A percentile compares a stretch with the other conserved stretches of the same genome.
phyloP scores from a whole-genome alignment of 306 rosid genomes.

The Nissolia schottii region DNA sequence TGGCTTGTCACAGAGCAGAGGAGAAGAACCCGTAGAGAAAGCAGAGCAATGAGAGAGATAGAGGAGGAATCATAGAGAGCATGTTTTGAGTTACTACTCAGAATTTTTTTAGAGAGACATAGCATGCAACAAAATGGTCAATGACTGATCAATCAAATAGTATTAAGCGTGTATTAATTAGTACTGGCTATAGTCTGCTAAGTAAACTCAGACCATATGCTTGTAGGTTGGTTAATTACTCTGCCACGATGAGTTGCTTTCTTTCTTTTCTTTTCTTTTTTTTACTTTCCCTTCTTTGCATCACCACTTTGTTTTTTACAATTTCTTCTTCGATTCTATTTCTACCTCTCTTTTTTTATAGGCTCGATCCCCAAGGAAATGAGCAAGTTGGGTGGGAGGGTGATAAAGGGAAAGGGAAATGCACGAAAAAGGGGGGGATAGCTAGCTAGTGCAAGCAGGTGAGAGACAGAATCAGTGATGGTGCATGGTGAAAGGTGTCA shows the following conservation, averaged over 20 bases:
- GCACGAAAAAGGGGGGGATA: background rate
- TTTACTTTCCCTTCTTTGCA: background rate
- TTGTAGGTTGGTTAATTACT: background rate
- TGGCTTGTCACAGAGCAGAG: slow-evolving; percentile 16
- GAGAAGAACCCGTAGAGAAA: slow-evolving; percentile 3
- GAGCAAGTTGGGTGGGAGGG: slow-evolving; percentile 24
- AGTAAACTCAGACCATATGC: background rate
- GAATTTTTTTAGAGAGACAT: background rate
- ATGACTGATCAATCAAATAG: no score
- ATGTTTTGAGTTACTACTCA: background rate
- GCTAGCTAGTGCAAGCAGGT: slow-evolving; percentile 30
- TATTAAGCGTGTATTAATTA: background rate
- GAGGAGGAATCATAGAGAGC: background rate
- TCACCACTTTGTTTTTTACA: background rate
- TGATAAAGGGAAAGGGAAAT: slow-evolving; percentile 13
- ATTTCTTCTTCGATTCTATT: no score
- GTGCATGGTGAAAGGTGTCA: slow-evolving; percentile 6
- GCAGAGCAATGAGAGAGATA: background rate
- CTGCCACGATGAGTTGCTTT: background rate
- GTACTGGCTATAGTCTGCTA: slow-evolving; percentile 7
- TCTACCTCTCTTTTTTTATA: background rate
- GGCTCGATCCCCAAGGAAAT: slow-evolving; percentile 36
- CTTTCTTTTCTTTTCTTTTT: background rate
- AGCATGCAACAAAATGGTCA: background rate
- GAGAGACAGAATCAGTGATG: slow-evolving; percentile 29